Evolutionary conservation across 2,329 filamentous ascomycete species (phyloP).

Genomic region (Penicillium sp.): DNA sequence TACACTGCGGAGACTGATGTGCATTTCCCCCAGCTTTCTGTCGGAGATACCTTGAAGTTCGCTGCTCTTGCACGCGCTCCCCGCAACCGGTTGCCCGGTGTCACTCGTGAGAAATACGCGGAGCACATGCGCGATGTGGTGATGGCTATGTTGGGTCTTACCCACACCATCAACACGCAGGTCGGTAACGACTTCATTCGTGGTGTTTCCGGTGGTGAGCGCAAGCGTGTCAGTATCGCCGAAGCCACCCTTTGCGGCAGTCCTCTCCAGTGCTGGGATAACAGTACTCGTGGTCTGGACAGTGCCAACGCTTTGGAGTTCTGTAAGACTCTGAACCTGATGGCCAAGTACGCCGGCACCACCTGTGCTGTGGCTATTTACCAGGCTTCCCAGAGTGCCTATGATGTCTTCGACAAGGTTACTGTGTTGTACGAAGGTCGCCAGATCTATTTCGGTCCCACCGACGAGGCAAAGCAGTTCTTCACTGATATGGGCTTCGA

Average conservation of each 20-base stretch:
- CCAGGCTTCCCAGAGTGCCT: slow-evolving; percentile 50
- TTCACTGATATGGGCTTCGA: slow-evolving; percentile 71
- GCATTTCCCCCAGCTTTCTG: slow-evolving; percentile 76
- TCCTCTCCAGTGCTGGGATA: slow-evolving; percentile 51
- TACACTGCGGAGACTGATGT: slow-evolving; percentile 85
- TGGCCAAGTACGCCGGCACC: slow-evolving; percentile 52
- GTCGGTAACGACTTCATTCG: slow-evolving; percentile 60
- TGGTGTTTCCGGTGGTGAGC: slow-evolving; percentile 62
- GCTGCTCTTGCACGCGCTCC: slow-evolving; percentile 67
- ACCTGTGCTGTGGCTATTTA: slow-evolving; percentile 61
- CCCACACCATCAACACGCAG: slow-evolving; percentile 55
- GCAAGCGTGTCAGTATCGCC: slow-evolving; percentile 63
- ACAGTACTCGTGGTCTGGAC: slow-evolving; percentile 55
- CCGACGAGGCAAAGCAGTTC: slow-evolving; percentile 60
- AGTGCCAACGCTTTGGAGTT: slow-evolving; percentile 60
- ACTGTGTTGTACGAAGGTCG: slow-evolving; percentile 73
- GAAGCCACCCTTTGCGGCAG: slow-evolving; percentile 53
- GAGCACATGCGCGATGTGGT: slow-evolving; percentile 47
- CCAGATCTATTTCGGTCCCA: slow-evolving; percentile 74
- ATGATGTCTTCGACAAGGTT: slow-evolving; percentile 70
- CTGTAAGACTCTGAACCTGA: slow-evolving; percentile 52
- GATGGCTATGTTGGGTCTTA: slow-evolving; percentile 48
- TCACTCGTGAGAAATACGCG: slow-evolving; percentile 46
- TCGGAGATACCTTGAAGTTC: slow-evolving; percentile 78
- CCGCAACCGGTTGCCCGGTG: slow-evolving; percentile 40